Conservation (phyloP, 148 eudicot genomes). For the Arbutus unedo region DNA sequence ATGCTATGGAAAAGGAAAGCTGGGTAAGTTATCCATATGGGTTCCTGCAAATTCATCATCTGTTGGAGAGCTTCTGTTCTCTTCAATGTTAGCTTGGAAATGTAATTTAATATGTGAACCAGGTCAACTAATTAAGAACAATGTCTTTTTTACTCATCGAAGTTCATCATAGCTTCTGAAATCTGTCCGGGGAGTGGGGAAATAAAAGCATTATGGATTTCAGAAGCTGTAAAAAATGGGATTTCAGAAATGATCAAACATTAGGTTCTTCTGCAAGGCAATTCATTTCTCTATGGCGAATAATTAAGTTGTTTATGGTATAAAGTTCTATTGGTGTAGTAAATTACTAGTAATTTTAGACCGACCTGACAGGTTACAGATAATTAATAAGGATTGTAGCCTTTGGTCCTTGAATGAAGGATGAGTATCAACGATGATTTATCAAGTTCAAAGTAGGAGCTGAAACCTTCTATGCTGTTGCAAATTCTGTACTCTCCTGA, state of each 20-base stretch:
- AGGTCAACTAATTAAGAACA: background rate
- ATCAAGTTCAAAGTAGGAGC: constrained; percentile 6
- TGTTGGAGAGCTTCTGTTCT: background rate
- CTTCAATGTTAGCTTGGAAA: background rate
- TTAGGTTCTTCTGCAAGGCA: background rate
- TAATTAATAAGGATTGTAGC: background rate
- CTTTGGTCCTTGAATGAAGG: constrained; percentile 2
- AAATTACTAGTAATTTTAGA: background rate
- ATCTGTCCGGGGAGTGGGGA: background rate
- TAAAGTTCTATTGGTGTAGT: background rate
- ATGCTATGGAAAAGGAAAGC: background rate
- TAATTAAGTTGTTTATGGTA: background rate
- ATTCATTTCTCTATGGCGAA: background rate
- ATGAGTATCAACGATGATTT: background rate
- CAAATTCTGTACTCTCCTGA: background rate
- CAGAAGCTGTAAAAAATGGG: background rate
- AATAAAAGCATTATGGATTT: background rate
- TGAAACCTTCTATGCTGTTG: background rate
- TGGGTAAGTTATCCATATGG: background rate
- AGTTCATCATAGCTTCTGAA: background rate
- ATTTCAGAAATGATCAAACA: background rate
- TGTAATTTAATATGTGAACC: background rate
- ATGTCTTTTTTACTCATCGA: background rate
- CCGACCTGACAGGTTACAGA: background rate
- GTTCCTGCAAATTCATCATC: background rate